Evolutionary conservation across 106 monocot species (phyloP), one percentile per base, ranked within the genome.

Genomic region (Allium sativum): DNA sequence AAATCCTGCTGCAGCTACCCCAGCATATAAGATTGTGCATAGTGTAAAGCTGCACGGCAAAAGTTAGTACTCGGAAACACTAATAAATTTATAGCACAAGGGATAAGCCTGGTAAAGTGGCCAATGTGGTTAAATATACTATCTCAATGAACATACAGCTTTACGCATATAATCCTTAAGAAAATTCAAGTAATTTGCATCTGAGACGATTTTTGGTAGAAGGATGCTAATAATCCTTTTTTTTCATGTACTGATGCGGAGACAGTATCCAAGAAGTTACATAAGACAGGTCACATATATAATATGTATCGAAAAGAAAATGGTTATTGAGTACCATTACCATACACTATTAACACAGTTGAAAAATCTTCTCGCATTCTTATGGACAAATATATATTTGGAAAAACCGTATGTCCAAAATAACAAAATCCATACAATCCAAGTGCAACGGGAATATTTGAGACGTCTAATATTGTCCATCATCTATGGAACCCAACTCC

Each of bases 321-420:
- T n/a, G n/a, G n/a, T n/a, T n/a, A n/a, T n/a, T n/a, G n/a, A n/a
- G 47, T 8, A 4, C 17, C 1, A 5, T 55, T 78, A 82, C 82
- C 87, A 40, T 48, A n/a, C n/a, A 65, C 40, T 6, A 82, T 18
- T 12, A 82, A 44, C 17, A 87, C 86, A 0, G 13, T 20, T 0
- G 82, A 69, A 61, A 87, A 87, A 12, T 79, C 21, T 6, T 61
- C 42, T 11, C 20, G 70, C 7, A 50, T 56, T 59, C 61, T 70
- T 82, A 87, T 87, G 12, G 87, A 87, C 18, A 82, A 79, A 62
- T 82, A 87, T 14, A 82, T 79, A 53, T 82, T 87, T 7, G 87
- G 87, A 18, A 87, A 82, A 56, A 82, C 78, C 4, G 87, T 76
- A 63, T 87, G 87, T n/a, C 87, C 82, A 2, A 82, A 79, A 44